phyloP scores from a whole-genome alignment of 768 basidiomycete genomes.

The Phlegmacium glaucopus region DNA sequence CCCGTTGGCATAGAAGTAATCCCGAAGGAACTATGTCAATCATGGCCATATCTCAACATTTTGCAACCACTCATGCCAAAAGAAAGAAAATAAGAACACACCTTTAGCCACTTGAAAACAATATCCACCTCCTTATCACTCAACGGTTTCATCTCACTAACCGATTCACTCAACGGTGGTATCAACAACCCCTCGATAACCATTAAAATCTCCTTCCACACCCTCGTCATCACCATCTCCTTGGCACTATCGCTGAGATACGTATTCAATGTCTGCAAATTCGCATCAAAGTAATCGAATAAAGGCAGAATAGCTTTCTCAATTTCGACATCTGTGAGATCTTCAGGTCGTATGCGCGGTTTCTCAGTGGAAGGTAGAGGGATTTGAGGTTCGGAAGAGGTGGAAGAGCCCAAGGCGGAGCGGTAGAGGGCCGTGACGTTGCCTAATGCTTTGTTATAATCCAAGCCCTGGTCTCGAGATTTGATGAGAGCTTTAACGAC shows the following conservation, averaged over 20 bases:
- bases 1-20: conserved; percentile 94
- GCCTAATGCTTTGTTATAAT: conserved; percentile 89
- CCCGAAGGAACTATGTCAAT: conserved; percentile 71
- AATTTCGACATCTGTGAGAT: conserved; percentile 89
- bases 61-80: background rate
- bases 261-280: conserved; percentile 87
- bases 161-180: conserved; percentile 81
- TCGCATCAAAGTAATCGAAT: conserved; percentile 96
- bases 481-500: conserved; percentile 81
- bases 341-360: conserved; percentile 73
- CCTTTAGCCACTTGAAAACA: conserved; percentile 98
- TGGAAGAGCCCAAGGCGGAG: conserved; percentile 64
- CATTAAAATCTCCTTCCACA: conserved; percentile 94
- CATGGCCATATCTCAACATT: conserved; percentile 4
- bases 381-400: conserved; percentile 66
- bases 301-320: conserved; percentile 88
- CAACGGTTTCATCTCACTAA: conserved; percentile 89
- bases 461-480: conserved; percentile 49
- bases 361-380: conserved; percentile 75
- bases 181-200: conserved; percentile 87
- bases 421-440: conserved; percentile 80
- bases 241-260: conserved; percentile 81
- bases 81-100: conserved; percentile 19
- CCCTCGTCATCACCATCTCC: conserved; percentile 86
- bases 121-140: conserved; percentile 97